Evolutionary conservation across 1,284 basidiomycete species (phyloP), one percentile per base, ranked within the genome.

Genomic region (Ceratobasidium papillatum): DNA sequence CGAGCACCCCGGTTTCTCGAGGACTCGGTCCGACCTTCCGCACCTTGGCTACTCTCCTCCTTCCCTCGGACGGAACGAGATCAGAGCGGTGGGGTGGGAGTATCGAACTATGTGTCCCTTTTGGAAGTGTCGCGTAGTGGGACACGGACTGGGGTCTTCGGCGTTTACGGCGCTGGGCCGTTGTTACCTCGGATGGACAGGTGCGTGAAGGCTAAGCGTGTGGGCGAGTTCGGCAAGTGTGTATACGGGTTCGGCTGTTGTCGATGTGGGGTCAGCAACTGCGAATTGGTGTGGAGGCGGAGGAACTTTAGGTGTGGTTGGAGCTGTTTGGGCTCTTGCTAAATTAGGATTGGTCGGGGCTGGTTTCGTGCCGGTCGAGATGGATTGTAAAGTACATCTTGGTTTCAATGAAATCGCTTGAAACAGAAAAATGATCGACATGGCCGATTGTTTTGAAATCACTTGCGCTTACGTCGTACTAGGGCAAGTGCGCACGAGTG

Each of bases 221-320:
- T 58, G 30, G 32, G 25, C 14, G 59, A 36, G 59, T 30, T 61
- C 59, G 59, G 59, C 17, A 17, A 41, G 14, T n/a, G 59, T 36
- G n/a, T 41, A 41, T 61, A 36, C 38, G 59, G 59, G 59, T 3
- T 61, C 59, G 59, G 59, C 52, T n/a, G 12, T 54, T 54, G 56
- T 36, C 14, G 56, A 36, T 36, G 30, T 36, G 56, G 34, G 56
- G 30, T 59, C 30, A 14, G 56, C 34, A 12, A 22, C 5, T 25
- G 52, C 25, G 52, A 22, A 19, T 54, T 11, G 3, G 30, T 12
- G 32, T 32, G 17, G 32, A 22, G 36, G 59, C 59, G 59, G 59
- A 41, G 34, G 12, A 22, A 22, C 12, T 61, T 61, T 61, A 36
- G 59, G 25, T 12, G 8, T 61, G 59, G 36, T 61, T 61, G 59